Base-by-base conservation (phyloP, 2,329 filamentous ascomycete genomes). In the Lachnellula suecica region DNA sequence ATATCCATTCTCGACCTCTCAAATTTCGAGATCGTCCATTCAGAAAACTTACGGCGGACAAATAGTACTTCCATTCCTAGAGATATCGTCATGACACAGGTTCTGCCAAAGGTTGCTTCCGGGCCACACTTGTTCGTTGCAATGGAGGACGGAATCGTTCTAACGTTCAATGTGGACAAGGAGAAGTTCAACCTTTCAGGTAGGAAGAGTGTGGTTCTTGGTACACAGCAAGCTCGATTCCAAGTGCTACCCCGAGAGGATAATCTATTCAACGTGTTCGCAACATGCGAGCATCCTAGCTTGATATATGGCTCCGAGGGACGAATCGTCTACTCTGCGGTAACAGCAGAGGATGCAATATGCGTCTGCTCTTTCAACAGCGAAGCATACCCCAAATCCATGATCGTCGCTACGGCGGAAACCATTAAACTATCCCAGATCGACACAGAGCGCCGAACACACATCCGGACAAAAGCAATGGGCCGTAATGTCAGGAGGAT, bases 281-380 rank as follows among this genome's bases (percentile, higher is more conserved):
- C 91, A 0, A 96, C 91, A 0, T 96, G 91, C 52, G 94, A 99
- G 64, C 91, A 97, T 66, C 89, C 94, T 0, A 97, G 90, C 58
- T 72, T 99, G 49, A 96, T 99, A 44, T 97, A 99, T 66, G 89
- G 88, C 8, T 85, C 86, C 0, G 91, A 97, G 66, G 90, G 89
- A 1, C 82, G 92, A 20, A 87, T 97, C 37, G 84, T 96, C 1
- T 99, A 95, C 72, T 96, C 92, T 4, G 92, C 94, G 2, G 90
- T 97, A 1, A 96, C 93, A 11, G 91, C 92, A 2, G 89, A 96
- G 56, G 87, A 91, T 57, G 89, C 91, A 1, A 86, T 85, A 1
- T 87, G 83, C 44, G 85, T 97, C 5, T 94, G 89, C 55, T 81
- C 88, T 0, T 95, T 99, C 65, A 82, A 97, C 67, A 79, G 87